These are phyloP conservation scores for Ogataea hybrid DNA, from an alignment of 1,139 yeast genomes.

Conservation along the genomic window DNA sequence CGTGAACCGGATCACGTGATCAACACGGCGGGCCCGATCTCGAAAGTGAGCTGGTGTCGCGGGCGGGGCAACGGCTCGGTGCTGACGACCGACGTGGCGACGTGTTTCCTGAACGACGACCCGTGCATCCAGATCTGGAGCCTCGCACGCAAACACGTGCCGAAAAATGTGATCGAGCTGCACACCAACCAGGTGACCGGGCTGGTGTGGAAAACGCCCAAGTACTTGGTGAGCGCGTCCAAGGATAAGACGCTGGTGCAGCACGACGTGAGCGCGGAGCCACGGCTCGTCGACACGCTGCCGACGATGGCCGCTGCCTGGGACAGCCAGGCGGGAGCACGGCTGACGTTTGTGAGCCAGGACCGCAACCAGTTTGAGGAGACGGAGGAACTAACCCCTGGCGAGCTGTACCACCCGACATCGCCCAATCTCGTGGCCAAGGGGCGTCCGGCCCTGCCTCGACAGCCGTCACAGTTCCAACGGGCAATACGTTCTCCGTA, in stretches of 20 bases:
- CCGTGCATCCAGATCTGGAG: slow-evolving; percentile 73
- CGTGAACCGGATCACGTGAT: slow-evolving; percentile 68
- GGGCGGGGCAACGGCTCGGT: slow-evolving; percentile 38
- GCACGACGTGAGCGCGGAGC: slow-evolving; percentile 53
- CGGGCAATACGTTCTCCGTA: too few species aligned
- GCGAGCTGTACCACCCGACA: too few species aligned
- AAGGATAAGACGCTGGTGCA: slow-evolving; percentile 52
- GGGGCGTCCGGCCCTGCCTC: too few species aligned
- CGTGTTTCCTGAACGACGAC: slow-evolving; percentile 76
- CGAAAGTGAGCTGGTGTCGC: slow-evolving; percentile 67
- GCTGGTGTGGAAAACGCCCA: slow-evolving; percentile 47
- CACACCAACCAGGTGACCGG: slow-evolving; percentile 53
- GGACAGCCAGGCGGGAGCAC: too few species aligned
- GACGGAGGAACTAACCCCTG: too few species aligned
- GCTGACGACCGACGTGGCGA: slow-evolving; percentile 67
- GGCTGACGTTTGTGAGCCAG: too few species aligned
- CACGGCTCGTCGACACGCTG: slow-evolving; percentile 52
- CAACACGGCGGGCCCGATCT: slow-evolving; percentile 73
- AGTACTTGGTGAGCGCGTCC: slow-evolving; percentile 50
- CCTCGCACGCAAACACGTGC: slow-evolving; percentile 70
- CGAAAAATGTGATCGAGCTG: slow-evolving; percentile 59
- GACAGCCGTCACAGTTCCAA: too few species aligned
- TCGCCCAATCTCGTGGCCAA: too few species aligned
- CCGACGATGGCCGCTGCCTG: slow-evolving; percentile 52
- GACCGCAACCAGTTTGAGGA: too few species aligned